Evolutionary conservation across 371 early-diverging fungal genomes (phyloP).

Genomic region (Blakeslea trispora): DNA sequence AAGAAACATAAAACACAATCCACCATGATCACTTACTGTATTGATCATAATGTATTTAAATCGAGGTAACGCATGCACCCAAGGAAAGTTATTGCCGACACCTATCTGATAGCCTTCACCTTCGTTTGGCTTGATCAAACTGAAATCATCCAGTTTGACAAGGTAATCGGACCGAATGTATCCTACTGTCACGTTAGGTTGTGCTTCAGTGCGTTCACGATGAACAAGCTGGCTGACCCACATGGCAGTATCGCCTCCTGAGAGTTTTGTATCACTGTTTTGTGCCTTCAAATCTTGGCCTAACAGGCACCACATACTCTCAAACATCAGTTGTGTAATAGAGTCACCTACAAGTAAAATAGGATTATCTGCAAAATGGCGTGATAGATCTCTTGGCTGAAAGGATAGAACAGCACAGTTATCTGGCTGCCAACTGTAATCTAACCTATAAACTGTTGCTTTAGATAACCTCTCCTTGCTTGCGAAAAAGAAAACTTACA

Average conservation of each 20-base stretch:
- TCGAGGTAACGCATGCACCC: conserved; percentile 34
- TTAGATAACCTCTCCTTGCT: no score
- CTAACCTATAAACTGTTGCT: conserved; percentile 25
- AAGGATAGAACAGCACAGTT: conserved; percentile 28
- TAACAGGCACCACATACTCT: conserved; percentile 36
- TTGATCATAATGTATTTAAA: conserved; percentile 44
- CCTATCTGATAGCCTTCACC: conserved; percentile 38
- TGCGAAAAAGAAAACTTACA: conserved; percentile 25
- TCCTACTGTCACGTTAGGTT: conserved; percentile 15
- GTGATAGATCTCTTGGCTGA: conserved; percentile 25
- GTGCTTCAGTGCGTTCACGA: conserved; percentile 6
- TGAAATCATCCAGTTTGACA: conserved; percentile 39
- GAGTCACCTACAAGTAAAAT: conserved; percentile 44
- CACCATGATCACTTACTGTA: conserved; percentile 33
- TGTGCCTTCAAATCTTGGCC: conserved; percentile 25
- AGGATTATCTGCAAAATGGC: conserved; percentile 36
- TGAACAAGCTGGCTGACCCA: conserved; percentile 32
- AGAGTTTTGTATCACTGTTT: conserved; percentile 13
- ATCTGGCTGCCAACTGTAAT: conserved; percentile 38
- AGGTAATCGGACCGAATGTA: conserved; percentile 44
- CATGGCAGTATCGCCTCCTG: conserved; percentile 34
- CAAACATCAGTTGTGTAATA: conserved; percentile 43
- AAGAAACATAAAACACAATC: conserved; percentile 1
- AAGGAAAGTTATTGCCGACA: conserved; percentile 40
- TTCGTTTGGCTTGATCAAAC: conserved; percentile 33